Evolutionary conservation across 1,284 basidiomycete species (phyloP), one percentile per base, ranked within the genome.

Genomic region (Boletus smithii): DNA sequence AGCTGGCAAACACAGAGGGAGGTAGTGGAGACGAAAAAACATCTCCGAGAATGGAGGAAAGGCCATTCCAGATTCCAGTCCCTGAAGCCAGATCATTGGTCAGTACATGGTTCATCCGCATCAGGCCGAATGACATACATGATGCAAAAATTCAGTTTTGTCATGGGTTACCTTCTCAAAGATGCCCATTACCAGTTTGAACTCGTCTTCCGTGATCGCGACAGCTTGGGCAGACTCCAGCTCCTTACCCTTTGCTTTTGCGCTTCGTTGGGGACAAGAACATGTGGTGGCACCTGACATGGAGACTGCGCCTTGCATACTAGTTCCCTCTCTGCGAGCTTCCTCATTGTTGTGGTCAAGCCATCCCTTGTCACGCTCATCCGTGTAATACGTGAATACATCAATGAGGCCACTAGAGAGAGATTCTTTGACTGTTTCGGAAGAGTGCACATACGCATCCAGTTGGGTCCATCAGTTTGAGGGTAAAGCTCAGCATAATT

Each of bases 361-460:
- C 95, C 95, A 99, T 48, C 89, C 87, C 58, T 88, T 83, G 70
- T 99, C 97, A 31, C 91, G 88, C 67, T 99, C 97, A 62, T 99
- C 97, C 86, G 98, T 89, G 58, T 85, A 90, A 67, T 99, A 98
- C 5, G 84, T 81, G 63, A 86, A 91, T 1, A 82, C 84, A 57
- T 80, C 75, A 27, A 77, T 69, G 51, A 90, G 76, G 16, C 79
- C 78, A 51, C 71, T 74, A 13, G 64, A 66, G 48, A 75, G 70
- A 24, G 77, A 71, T 59, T 97, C 93, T 63, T 99, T 97, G 53
- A 91, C 84, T 3, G 91, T 93, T 58, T 91, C 83, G 8, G 92
- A 95, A 40, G 84, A 91, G 52, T 85, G 83, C 50, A 97, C 79
- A 67, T 92, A 95, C 0, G 87, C 81, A 34, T 77, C 66, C 4